A percentile compares a stretch with the other conserved stretches of the same genome.
Conservation (phyloP, 2,329 filamentous ascomycete species). For the Hypoxylon sp. region DNA sequence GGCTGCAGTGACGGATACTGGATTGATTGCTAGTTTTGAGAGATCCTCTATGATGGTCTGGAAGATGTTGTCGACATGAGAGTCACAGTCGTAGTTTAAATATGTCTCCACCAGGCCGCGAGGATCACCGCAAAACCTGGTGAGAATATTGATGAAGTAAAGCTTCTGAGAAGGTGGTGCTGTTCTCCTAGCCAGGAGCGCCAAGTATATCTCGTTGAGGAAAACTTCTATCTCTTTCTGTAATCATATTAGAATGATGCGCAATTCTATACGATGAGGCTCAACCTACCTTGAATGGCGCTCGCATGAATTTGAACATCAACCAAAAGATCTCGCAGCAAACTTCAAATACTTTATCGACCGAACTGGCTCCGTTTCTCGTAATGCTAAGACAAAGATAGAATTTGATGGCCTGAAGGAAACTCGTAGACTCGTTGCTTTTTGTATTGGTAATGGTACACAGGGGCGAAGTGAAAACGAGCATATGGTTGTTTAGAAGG, state of each 20-base stretch:
- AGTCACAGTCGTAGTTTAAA: conserved; percentile 97
- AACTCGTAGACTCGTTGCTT: conserved; percentile 87
- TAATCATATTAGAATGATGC: conserved; percentile 48
- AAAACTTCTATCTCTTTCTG: conserved; percentile 98
- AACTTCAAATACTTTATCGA: conserved; percentile 93
- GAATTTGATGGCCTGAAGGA: conserved; percentile 95
- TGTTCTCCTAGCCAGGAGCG: conserved; percentile 88
- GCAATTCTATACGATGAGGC: conserved; percentile 3
- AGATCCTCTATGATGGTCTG: conserved; percentile 95
- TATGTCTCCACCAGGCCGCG: conserved; percentile 94
- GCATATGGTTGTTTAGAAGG: conserved; percentile 92
- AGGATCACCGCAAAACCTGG: conserved; percentile 86
- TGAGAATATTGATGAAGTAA: conserved; percentile 88
- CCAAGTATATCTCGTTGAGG: conserved; percentile 95
- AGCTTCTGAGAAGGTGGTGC: conserved; percentile 93
- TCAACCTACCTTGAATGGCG: conserved; percentile 84
- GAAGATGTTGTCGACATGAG: conserved; percentile 96
- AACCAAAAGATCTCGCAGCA: conserved; percentile 98
- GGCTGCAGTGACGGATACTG: conserved; percentile 79
- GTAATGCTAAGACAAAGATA: conserved; percentile 96
- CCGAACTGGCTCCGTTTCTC: conserved; percentile 93
- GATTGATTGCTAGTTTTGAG: conserved; percentile 85
- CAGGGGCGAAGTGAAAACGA: conserved; percentile 90
- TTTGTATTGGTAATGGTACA: conserved; percentile 94
- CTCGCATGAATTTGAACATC: conserved; percentile 93